Base-by-base conservation (phyloP, 139 green algal species). In the Zygnema cylindricum region DNA sequence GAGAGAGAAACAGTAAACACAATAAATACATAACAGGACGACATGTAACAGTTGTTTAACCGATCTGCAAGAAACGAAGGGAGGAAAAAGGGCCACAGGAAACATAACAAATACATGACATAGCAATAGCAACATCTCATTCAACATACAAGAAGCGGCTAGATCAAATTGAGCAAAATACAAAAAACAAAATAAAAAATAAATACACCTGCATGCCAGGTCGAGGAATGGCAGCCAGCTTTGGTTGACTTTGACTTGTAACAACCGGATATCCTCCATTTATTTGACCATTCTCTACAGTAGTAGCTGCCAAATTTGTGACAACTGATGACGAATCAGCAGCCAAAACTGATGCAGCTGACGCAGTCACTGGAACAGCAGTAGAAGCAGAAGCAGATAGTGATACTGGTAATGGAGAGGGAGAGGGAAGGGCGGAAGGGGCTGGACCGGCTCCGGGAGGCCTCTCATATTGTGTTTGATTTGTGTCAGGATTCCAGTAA, bases 401-500 rank as follows among this genome's bases (percentile, higher is more conserved):
- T 2, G 30, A 73, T 30, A n/a, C 57, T 73, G 57, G 57, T 73
- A n/a, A n/a, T 30, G 30, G 57, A 30, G 57, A 73, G 30, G 30
- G 30, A 55, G 71, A 42, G 43, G 71, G 7, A 42, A 11, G 3
- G 11, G 71, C 7, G 43, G 43, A 30, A 79, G 16, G 38, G 7
- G 16, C 7, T 11, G 77, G 41, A 84, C 77, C 38, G 16, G 69
- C 49, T 3, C 77, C 38, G 7, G 69, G 82, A 25, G 95, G 95
- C 0, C 93, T 89, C 36, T 96, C 93, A 85, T 96, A 98, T 32
- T 88, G 91, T 1, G 93, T 96, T 22, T 91, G 87, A 77, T 96
- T 96, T 16, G 95, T 96, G 0, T 89, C 91, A 3, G 92, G 91
- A 91, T 98, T 96, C 95, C 95, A 98, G 89, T 97, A 98, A 87